These are phyloP conservation scores for Halenospora varia DNA, from an alignment of 495 filamentous ascomycete genomes.

Conservation along the genomic window DNA sequence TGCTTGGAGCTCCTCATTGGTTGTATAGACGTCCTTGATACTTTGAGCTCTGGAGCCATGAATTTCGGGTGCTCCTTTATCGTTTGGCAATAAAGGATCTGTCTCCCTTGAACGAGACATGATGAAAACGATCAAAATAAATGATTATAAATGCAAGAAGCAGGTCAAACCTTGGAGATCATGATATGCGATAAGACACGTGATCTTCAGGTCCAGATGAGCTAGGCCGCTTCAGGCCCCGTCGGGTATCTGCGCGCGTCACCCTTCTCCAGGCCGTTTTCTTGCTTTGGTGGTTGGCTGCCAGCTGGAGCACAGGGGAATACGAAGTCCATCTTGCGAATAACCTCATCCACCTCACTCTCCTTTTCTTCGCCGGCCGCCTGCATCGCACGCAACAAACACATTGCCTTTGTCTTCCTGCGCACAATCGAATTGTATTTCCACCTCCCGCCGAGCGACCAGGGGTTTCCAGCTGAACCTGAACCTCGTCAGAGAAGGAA, in stretches of 20 bases:
- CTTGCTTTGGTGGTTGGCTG: too few species aligned
- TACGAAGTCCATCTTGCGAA: conserved; percentile 7
- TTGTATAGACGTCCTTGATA: conserved; percentile 10
- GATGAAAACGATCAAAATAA: conserved; percentile 1
- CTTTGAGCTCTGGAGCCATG: conserved; percentile 18
- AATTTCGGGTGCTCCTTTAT: conserved; percentile 19
- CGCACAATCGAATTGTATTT: not conserved
- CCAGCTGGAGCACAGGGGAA: not conserved
- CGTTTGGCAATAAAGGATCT: conserved; percentile 21
- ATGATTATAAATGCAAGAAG: too few species aligned
- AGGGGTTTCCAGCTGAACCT: not conserved
- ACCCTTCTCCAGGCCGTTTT: not conserved
- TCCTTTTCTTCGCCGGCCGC: not conserved
- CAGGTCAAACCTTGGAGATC: too few species aligned
- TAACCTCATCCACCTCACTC: conserved; percentile 11
- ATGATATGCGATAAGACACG: not conserved
- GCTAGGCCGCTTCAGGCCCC: not conserved
- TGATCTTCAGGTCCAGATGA: too few species aligned
- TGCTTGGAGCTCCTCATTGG: not conserved
- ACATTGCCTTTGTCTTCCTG: not conserved
- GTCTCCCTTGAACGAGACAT: conserved; percentile 19
- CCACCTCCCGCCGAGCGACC: not conserved
- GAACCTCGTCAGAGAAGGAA: not conserved
- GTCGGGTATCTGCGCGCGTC: not conserved
- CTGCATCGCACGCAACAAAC: not conserved